These are phyloP conservation scores for Vitis labrusca DNA, from an alignment of 164 flowering plant genomes.

Conservation along the genomic window DNA sequence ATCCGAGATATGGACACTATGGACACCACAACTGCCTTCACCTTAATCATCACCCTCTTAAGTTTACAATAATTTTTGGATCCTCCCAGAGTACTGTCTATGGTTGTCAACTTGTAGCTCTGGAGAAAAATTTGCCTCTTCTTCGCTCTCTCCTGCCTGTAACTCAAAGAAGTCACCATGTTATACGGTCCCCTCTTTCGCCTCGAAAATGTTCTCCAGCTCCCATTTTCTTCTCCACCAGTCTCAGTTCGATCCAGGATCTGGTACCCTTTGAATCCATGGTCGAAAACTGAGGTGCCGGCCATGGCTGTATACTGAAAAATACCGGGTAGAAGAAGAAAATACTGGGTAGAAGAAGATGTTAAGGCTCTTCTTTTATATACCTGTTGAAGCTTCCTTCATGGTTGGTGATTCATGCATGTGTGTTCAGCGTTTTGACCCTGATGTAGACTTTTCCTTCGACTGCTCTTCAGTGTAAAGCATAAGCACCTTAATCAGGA, in stretches of 20 bases:
- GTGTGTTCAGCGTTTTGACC: too few relatives aligned
- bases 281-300: conserved; percentile 17
- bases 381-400: background rate
- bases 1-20: conserved; percentile 14
- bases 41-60: conserved; percentile 22
- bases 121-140: conserved; percentile 39
- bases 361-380: background rate
- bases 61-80: conserved; percentile 5
- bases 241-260: conserved; percentile 9
- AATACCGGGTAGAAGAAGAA: background rate
- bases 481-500: too few relatives aligned
- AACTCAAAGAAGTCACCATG: conserved; percentile 27
- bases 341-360: background rate
- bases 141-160: conserved; percentile 35
- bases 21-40: conserved; percentile 16
- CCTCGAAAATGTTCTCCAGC: conserved; percentile 17
- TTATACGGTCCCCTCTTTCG: conserved; percentile 9
- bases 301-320: conserved; percentile 18
- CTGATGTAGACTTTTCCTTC: background rate
- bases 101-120: conserved; percentile 32
- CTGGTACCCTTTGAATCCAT: conserved; percentile 18
- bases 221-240: background rate
- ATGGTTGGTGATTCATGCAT: too few relatives aligned
- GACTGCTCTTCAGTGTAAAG: background rate
- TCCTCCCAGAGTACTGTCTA: conserved; percentile 6